Conservation (phyloP, 768 basidiomycete species). For the Boletus tylopilopsis region DNA sequence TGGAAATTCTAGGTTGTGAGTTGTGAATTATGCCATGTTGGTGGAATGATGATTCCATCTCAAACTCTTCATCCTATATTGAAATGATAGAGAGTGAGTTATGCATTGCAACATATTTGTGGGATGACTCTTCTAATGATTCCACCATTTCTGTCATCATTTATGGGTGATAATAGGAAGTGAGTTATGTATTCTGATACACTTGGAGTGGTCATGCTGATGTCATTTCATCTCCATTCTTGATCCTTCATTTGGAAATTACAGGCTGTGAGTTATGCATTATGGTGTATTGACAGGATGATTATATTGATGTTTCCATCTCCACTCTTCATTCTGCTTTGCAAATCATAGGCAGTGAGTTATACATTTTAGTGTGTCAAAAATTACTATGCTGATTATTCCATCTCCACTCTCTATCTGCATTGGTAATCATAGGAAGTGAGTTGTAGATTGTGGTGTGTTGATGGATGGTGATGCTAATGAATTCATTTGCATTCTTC, state of each 20-base stretch:
- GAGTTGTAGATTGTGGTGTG: no score
- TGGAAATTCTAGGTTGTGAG: background rate
- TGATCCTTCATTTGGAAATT: background rate
- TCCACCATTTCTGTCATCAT: no score
- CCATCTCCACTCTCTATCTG: background rate
- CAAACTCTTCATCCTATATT: background rate
- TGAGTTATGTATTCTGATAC: no score
- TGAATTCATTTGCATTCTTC: no score
- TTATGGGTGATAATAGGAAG: no score
- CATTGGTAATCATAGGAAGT: no score
- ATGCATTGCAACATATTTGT: background rate
- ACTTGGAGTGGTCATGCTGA: background rate
- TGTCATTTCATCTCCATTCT: background rate
- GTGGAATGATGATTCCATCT: background rate
- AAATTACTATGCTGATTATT: background rate
- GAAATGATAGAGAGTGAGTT: background rate
- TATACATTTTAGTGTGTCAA: background rate
- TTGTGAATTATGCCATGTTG: background rate
- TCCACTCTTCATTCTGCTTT: background rate
- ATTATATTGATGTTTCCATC: background rate
- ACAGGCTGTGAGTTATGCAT: background rate
- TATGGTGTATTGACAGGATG: background rate
- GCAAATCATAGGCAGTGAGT: background rate
- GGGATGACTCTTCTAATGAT: background rate
- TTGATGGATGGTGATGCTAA: no score